phyloP scores from a whole-genome alignment of 768 basidiomycete species.

The Hebeloma cylindrosporum region DNA sequence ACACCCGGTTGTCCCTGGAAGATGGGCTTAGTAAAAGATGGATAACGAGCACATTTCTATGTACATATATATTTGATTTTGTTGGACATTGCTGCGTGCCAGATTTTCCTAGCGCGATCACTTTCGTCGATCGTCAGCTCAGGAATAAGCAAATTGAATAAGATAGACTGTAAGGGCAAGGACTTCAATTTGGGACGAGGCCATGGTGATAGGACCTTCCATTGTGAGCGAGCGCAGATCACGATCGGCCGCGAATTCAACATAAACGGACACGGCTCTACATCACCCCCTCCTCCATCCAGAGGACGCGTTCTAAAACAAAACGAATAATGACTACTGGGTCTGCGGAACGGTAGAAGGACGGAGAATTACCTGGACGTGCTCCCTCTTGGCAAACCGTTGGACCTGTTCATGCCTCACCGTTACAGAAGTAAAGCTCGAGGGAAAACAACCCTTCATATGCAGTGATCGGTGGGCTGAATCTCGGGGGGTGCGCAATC shows the following conservation, averaged over 20 bases:
- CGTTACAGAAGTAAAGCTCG: too few relatives aligned
- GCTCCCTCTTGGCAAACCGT: too few relatives aligned
- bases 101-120: not conserved
- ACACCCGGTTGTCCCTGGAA: slow-evolving; percentile 76
- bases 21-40: slow-evolving; percentile 49
- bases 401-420: too few relatives aligned
- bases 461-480: too few relatives aligned
- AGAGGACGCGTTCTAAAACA: too few relatives aligned
- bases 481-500: too few relatives aligned
- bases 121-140: not conserved
- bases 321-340: too few relatives aligned
- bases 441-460: too few relatives aligned
- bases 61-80: not conserved
- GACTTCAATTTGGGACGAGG: not conserved
- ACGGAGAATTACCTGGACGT: too few relatives aligned
- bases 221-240: slow-evolving; percentile 12
- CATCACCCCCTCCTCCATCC: not conserved
- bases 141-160: not conserved
- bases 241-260: not conserved
- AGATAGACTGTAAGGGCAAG: not conserved
- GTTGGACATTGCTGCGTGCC: not conserved
- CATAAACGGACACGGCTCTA: not conserved
- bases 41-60: not conserved
- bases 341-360: too few relatives aligned
- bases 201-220: not conserved